Conservation (phyloP, 306 rosid species). For the Mimosa bimucronata region DNA sequence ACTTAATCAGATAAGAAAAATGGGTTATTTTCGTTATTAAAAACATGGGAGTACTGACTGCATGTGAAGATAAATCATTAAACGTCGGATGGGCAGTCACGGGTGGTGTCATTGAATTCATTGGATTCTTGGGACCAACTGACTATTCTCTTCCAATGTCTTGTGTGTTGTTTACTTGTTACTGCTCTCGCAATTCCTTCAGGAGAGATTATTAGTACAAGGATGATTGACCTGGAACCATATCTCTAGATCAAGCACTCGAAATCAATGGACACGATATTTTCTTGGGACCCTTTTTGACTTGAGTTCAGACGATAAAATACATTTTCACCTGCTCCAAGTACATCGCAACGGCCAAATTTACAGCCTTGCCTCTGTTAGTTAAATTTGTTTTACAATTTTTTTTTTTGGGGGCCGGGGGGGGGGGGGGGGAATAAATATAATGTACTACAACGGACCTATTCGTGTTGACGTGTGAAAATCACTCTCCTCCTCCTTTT, state of each 20-base stretch:
- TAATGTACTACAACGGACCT: background rate
- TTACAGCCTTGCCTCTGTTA: background rate
- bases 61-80: background rate
- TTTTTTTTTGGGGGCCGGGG: too few species aligned
- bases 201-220: background rate
- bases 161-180: background rate
- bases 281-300: background rate
- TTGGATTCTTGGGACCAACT: conserved; percentile 7
- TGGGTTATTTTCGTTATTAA: background rate
- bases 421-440: background rate
- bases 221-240: background rate
- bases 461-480: conserved; percentile 15
- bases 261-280: background rate
- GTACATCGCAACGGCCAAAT: background rate
- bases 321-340: background rate
- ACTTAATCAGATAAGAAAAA: background rate
- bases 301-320: background rate
- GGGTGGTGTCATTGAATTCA: conserved; percentile 14
- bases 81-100: conserved; percentile 2
- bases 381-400: background rate
- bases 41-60: background rate
- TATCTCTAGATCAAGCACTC: background rate
- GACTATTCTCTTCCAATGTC: background rate
- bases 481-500: conserved; percentile 15
- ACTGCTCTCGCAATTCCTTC: background rate